Evolutionary conservation across 345 rosid genomes (phyloP).

Genomic region (Citrus australasica): DNA sequence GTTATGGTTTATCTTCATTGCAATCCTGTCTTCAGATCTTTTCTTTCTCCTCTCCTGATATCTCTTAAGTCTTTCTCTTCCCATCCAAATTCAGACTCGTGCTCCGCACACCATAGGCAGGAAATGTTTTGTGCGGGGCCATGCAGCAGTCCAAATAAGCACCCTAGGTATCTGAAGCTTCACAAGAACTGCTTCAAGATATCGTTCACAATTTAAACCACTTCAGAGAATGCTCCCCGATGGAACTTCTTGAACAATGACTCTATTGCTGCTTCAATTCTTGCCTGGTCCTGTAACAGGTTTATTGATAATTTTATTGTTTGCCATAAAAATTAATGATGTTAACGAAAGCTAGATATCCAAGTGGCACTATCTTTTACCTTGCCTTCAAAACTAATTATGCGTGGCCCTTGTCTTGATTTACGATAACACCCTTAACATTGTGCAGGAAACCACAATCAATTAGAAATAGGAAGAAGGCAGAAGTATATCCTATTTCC

Average conservation of each 20-base stretch:
- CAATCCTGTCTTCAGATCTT: neutral
- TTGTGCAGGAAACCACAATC: slow-evolving; percentile 19
- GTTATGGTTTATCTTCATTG: neutral
- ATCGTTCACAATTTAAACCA: slow-evolving; percentile 11
- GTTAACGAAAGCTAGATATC: neutral
- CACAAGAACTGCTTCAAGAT: neutral
- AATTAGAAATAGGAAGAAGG: slow-evolving; percentile 9
- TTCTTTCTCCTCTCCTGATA: neutral
- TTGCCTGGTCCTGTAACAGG: slow-evolving; percentile 47
- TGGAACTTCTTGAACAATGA: slow-evolving; percentile 56
- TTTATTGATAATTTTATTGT: neutral
- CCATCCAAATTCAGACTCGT: neutral
- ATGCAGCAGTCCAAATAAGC: neutral
- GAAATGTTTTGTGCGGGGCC: neutral
- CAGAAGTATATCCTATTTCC: neutral
- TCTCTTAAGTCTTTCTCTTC: neutral
- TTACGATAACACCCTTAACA: slow-evolving; percentile 64
- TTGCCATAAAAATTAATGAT: neutral
- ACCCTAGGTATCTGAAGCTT: slow-evolving; percentile 13
- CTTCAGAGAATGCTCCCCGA: slow-evolving; percentile 40
- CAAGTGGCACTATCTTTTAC: slow-evolving; percentile 32
- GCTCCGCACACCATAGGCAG: neutral
- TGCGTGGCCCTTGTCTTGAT: slow-evolving; percentile 68
- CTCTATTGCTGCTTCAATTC: slow-evolving; percentile 51
- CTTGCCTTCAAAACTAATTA: slow-evolving; percentile 72